phyloP scores from a whole-genome alignment of 495 filamentous ascomycete species.

The Neurospora pannonica region DNA sequence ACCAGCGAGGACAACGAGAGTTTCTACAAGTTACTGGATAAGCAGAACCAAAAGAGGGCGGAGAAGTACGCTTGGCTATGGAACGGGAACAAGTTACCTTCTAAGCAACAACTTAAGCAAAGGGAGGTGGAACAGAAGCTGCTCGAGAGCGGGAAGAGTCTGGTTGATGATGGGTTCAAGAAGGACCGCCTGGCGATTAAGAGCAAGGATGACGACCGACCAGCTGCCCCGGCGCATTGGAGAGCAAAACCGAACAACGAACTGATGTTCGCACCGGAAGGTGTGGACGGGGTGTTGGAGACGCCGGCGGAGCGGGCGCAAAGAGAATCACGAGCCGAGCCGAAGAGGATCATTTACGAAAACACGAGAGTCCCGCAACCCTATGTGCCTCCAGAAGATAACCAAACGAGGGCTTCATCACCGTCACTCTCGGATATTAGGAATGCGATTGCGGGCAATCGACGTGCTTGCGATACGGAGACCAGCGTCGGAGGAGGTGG shows the following conservation, averaged over 20 bases:
- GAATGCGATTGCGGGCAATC: slow-evolving; percentile 75
- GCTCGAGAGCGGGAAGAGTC: slow-evolving; percentile 35
- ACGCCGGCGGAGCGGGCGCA: slow-evolving; percentile 61
- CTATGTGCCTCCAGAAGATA: slow-evolving; percentile 13
- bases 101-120: slow-evolving; percentile 76
- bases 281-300: slow-evolving; percentile 56
- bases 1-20: slow-evolving; percentile 96
- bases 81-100: slow-evolving; percentile 78
- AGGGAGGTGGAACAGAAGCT: slow-evolving; percentile 56
- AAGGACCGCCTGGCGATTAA: slow-evolving; percentile 47
- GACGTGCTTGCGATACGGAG: slow-evolving; percentile 55
- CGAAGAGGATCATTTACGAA: slow-evolving; percentile 68
- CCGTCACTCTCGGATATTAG: slow-evolving; percentile 79
- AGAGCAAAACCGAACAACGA: slow-evolving; percentile 64
- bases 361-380: slow-evolving; percentile 66
- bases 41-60: slow-evolving; percentile 72
- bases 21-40: slow-evolving; percentile 87
- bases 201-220: slow-evolving; percentile 54
- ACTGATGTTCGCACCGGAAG: slow-evolving; percentile 79
- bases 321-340: slow-evolving; percentile 59
- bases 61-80: slow-evolving; percentile 84
- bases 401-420: slow-evolving; percentile 47
- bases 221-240: slow-evolving; percentile 72
- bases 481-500: slow-evolving; percentile 48
- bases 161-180: slow-evolving; percentile 42